Conservation (phyloP, 2,329 filamentous ascomycete genomes). For the Penicillium sp. region DNA sequence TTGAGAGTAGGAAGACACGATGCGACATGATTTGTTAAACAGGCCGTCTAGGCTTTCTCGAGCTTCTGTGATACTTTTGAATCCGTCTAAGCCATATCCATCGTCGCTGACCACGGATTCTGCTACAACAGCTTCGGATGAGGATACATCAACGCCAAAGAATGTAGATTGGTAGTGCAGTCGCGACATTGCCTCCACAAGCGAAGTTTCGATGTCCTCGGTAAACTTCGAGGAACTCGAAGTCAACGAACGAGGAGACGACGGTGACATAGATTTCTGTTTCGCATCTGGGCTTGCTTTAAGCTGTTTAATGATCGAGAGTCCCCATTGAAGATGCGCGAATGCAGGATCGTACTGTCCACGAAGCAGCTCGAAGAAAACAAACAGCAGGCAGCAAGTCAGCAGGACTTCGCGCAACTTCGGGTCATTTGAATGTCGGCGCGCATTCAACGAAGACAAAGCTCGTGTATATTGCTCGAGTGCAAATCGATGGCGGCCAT, state of each 20-base stretch:
- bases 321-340: constrained; percentile 21
- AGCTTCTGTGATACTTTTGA: constrained; percentile 2
- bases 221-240: background rate
- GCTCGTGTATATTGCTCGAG: constrained; percentile 21
- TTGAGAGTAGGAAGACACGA: background rate
- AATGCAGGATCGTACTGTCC: constrained; percentile 20
- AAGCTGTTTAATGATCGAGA: constrained; percentile 18
- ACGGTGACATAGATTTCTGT: background rate
- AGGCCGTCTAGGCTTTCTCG: background rate
- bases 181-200: constrained; percentile 14
- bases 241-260: background rate
- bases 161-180: constrained; percentile 14
- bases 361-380: constrained; percentile 22
- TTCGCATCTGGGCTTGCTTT: background rate
- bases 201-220: constrained; percentile 2
- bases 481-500: constrained; percentile 21
- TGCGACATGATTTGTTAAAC: background rate
- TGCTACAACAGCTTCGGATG: background rate
- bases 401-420: constrained; percentile 19
- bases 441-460: constrained; percentile 17
- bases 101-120: background rate
- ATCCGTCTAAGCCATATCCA: background rate
- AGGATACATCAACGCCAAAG: constrained; percentile 6
- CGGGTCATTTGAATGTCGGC: constrained; percentile 16
- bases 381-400: constrained; percentile 24